Base-by-base conservation (phyloP, 2,329 filamentous ascomycete genomes). In the Pseudocercospora fijiensis region DNA sequence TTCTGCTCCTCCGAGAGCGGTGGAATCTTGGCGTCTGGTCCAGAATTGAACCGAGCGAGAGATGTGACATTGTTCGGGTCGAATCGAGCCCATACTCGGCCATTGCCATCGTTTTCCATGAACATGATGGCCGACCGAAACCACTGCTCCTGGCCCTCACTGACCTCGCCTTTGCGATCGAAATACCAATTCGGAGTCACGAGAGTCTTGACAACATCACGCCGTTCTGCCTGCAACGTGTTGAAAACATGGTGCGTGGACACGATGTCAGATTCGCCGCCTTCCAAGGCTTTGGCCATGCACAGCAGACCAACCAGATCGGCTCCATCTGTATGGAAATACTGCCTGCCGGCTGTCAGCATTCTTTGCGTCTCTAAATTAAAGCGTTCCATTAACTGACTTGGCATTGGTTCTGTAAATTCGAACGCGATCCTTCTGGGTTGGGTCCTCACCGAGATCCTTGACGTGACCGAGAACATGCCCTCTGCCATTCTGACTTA, bases 391-490 rank as follows among this genome's bases (percentile, higher is more conserved):
- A 13, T 20, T 18, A 11, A 20, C 63, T 55, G 28, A 65, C 63
- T 67, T 67, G 6, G 65, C 65, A 30, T 67, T 69, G 5, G 92
- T 96, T 67, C 92, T 85, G 81, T 96, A 96, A 77, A 96, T 96
- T 70, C 92, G 88, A 64, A 96, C 91, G 70, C 88, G 89, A 79
- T 96, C 90, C 70, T 91, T 96, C 78, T 92, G 88, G 5, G 83
- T 86, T 28, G 89, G 83, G 75, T 96, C 91, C 69, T 93, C 92
- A 52, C 91, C 90, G 2, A 95, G 84, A 77, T 96, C 92, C 78
- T 96, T 94, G 71, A 96, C 92, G 76, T 96, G 92, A 7, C 92
- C 92, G 1, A 96, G 85, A 10, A 96, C 90, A 77, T 96, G 92
- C 49, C 92, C 92, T 28, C 86, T 86, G 18, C 88, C 88, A 79